Evolutionary conservation across 2,329 filamentous ascomycete species (phyloP).

Genomic region (Dactylellina haptotyla): DNA sequence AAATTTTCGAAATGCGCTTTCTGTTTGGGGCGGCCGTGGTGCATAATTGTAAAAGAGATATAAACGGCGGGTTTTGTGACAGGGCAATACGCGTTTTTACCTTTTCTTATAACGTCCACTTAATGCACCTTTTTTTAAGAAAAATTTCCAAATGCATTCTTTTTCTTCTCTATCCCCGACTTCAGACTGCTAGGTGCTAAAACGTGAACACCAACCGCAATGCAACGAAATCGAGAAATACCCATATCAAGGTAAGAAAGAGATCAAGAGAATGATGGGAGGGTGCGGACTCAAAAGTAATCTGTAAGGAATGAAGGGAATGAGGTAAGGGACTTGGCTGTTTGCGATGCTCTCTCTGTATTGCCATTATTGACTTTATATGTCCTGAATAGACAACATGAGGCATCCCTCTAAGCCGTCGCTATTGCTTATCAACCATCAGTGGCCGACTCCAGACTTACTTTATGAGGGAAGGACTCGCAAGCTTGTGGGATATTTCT

Average conservation of each 20-base stretch:
- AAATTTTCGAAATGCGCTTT: conserved; percentile 45
- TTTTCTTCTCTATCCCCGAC: conserved; percentile 29
- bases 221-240: conserved; percentile 16
- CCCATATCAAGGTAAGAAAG: background rate
- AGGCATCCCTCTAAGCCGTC: background rate
- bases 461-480: conserved; percentile 53
- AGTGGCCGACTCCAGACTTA: conserved; percentile 39
- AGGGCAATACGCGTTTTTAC: conserved; percentile 55
- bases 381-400: conserved; percentile 3
- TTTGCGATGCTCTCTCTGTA: background rate
- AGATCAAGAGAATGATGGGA: conserved; percentile 2
- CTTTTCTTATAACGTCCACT: conserved; percentile 53
- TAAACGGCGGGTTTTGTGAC: conserved; percentile 54
- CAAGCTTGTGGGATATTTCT: conserved; percentile 31
- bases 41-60: conserved; percentile 54
- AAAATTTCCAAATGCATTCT: conserved; percentile 54
- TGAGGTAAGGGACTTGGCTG: conserved; percentile 19
- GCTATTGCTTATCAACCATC: background rate
- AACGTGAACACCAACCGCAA: conserved; percentile 26
- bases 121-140: conserved; percentile 45
- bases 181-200: conserved; percentile 20
- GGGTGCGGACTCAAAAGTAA: background rate
- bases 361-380: conserved; percentile 17
- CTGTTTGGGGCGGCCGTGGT: conserved; percentile 44
- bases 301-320: background rate